These are phyloP conservation scores for Aspergillus heteromorphus DNA, from an alignment of 495 filamentous ascomycete genomes.

Conservation along the genomic window DNA sequence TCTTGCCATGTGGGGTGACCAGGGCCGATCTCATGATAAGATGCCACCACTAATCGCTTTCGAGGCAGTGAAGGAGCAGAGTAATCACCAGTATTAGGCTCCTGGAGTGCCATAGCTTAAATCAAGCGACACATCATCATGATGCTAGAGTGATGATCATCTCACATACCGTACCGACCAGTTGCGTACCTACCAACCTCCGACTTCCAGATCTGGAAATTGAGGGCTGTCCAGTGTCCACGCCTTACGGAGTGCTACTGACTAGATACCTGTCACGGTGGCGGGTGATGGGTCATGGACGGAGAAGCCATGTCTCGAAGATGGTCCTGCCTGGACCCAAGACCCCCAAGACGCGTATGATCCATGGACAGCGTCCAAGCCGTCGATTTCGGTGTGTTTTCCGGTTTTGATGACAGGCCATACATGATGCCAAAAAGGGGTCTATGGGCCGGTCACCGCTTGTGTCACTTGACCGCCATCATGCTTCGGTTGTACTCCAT, in stretches of 20 bases:
- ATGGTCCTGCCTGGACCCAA: background rate
- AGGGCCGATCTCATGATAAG: background rate
- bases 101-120: no score
- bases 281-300: background rate
- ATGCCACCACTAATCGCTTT: background rate
- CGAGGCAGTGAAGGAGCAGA: background rate
- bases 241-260: no score
- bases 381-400: background rate
- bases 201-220: no score
- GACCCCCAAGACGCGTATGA: background rate
- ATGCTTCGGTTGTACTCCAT: background rate
- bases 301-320: background rate
- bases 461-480: background rate
- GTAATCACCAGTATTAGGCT: no score
- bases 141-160: no score
- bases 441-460: background rate
- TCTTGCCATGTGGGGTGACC: background rate
- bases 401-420: background rate
- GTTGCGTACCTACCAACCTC: no score
- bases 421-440: background rate
- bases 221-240: no score
- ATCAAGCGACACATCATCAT: no score
- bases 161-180: no score
- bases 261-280: background rate
- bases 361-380: background rate